Conservation (phyloP, 108 stramenopile species). For the Skeletonema tropicum region DNA sequence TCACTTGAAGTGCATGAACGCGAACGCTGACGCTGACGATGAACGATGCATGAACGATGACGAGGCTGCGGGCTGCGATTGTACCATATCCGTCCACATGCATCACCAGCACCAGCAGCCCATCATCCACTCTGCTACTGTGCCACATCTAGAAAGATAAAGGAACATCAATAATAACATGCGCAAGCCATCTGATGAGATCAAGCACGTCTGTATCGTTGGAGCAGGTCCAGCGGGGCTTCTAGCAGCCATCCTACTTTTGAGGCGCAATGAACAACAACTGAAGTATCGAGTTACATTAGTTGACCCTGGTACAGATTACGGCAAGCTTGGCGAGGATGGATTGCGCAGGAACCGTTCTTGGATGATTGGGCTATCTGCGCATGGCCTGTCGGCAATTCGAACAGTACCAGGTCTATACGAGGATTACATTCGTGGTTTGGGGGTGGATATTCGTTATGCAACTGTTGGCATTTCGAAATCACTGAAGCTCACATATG, state of each 20-base stretch:
- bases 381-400: conserved; percentile 42
- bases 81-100: no score
- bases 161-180: no score
- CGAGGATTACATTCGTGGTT: conserved; percentile 42
- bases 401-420: conserved; percentile 37
- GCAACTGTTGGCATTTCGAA: conserved; percentile 12
- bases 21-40: no score
- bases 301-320: conserved; percentile 38
- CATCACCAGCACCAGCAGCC: no score
- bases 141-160: no score
- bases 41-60: no score
- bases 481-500: conserved; percentile 15
- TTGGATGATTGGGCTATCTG: conserved; percentile 56
- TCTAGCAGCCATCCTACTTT: conserved; percentile 29
- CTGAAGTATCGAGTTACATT: conserved; percentile 39
- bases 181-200: neutral
- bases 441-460: conserved; percentile 16
- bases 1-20: no score
- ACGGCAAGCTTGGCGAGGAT: conserved; percentile 23
- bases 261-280: conserved; percentile 23
- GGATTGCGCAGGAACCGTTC: conserved; percentile 23
- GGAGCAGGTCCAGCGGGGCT: conserved; percentile 57
- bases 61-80: no score
- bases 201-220: conserved; percentile 33
- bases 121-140: no score